A percentile compares a stretch with the other conserved stretches of the same genome.
Evolutionary conservation across 768 basidiomycete species (phyloP).

Genomic region (Arthromyces matolae): DNA sequence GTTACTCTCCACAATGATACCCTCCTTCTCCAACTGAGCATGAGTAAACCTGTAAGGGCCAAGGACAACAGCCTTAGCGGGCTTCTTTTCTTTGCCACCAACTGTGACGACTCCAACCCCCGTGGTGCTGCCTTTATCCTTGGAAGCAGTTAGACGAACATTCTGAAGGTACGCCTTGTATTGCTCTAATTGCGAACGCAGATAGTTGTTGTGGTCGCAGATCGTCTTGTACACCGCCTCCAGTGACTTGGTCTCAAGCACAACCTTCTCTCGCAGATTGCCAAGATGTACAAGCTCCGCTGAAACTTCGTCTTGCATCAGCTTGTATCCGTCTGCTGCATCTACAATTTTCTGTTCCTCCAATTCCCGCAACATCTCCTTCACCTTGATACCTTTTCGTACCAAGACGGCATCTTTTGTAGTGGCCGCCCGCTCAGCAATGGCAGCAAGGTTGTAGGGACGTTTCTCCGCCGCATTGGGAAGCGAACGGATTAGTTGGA

Average conservation of each 20-base stretch:
- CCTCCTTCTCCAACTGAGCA: conserved; percentile 97
- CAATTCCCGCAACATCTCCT: conserved; percentile 96
- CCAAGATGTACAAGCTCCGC: conserved; percentile 96
- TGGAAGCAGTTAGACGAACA: conserved; percentile 84
- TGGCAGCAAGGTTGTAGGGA: conserved; percentile 82
- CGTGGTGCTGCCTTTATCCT: conserved; percentile 83
- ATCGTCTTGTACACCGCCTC: conserved; percentile 99
- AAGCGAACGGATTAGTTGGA: conserved; percentile 93
- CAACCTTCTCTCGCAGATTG: conserved; percentile 92
- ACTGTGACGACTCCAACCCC: conserved; percentile 94
- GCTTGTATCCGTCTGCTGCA: conserved; percentile 73
- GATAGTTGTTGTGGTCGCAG: conserved; percentile 97
- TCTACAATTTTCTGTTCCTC: conserved; percentile 90
- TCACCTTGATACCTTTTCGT: conserved; percentile 97
- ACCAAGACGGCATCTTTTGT: conserved; percentile 96
- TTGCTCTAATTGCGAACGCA: conserved; percentile 94
- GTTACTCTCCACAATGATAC: conserved; percentile 98
- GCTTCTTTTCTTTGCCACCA: conserved; percentile 97
- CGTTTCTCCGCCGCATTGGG: conserved; percentile 79
- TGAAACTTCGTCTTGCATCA: conserved; percentile 97
- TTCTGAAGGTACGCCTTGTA: conserved; percentile 99
- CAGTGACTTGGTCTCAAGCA: conserved; percentile 86
- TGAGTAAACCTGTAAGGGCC: conserved; percentile 98
- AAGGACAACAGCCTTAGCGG: conserved; percentile 75
- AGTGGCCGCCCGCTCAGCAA: conserved; percentile 94